Conservation (phyloP, 345 rosid species). For the Laguncularia racemosa region DNA sequence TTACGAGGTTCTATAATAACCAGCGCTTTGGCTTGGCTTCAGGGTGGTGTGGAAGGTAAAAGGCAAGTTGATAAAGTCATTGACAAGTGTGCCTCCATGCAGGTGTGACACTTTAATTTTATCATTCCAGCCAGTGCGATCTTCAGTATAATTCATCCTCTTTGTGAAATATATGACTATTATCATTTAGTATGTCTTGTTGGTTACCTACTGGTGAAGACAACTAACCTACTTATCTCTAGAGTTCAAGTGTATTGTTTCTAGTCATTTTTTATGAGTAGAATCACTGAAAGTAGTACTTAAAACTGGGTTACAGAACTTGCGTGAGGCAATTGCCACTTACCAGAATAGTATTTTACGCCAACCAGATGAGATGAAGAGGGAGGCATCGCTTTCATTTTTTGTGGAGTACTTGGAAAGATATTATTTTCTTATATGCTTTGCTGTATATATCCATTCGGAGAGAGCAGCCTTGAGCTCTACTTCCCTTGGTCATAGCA, state of each 20-base stretch:
- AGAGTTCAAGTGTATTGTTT: background rate
- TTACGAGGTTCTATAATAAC: background rate
- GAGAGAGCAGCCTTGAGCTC: conserved; percentile 78
- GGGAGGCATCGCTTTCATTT: conserved; percentile 87
- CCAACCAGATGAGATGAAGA: conserved; percentile 97
- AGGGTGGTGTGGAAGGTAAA: conserved; percentile 99
- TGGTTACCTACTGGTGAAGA: background rate
- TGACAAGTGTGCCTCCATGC: conserved; percentile 98
- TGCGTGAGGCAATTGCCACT: conserved; percentile 91
- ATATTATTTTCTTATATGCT: conserved; percentile 97
- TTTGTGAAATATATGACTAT: too few relatives aligned
- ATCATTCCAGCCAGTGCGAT: background rate
- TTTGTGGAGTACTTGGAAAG: conserved; percentile 97
- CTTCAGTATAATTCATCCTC: conserved; percentile 2
- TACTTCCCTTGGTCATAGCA: conserved; percentile 60
- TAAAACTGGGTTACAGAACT: conserved; percentile 52
- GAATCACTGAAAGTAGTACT: conserved; percentile 2
- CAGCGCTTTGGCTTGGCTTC: background rate
- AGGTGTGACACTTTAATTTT: conserved; percentile 33
- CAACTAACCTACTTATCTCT: background rate
- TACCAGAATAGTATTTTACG: conserved; percentile 87
- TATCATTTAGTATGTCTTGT: too few relatives aligned
- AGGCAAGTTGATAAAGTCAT: conserved; percentile 94
- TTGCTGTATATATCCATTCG: conserved; percentile 93
- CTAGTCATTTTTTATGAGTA: background rate